phyloP scores from a whole-genome alignment of 2,329 filamentous ascomycete genomes.

The Diaporthe sp. region DNA sequence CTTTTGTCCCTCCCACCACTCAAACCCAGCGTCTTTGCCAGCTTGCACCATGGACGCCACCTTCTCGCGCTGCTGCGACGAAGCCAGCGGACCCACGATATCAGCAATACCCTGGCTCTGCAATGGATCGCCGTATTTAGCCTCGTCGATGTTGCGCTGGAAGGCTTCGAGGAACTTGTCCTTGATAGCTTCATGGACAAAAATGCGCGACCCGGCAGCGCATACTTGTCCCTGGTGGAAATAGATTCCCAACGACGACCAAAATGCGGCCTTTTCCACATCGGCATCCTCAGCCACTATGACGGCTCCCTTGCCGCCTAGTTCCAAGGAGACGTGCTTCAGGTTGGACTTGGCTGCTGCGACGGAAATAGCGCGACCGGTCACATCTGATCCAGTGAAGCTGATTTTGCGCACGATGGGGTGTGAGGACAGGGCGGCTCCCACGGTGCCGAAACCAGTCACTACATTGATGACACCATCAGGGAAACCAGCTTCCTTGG shows the following conservation, averaged over 20 bases:
- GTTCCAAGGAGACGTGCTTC: constrained; percentile 4
- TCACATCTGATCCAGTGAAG: background rate
- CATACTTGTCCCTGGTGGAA: constrained; percentile 3
- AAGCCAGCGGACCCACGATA: background rate
- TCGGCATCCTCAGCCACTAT: background rate
- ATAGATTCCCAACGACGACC: constrained; percentile 2
- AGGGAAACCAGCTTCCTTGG: background rate
- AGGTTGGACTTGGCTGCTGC: background rate
- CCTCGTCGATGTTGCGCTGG: background rate
- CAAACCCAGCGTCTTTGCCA: background rate
- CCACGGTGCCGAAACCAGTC: background rate
- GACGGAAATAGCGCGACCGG: background rate
- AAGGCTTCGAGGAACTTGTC: background rate
- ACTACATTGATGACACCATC: background rate
- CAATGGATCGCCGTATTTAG: constrained; percentile 2
- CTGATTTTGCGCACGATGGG: background rate
- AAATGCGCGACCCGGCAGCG: constrained; percentile 1
- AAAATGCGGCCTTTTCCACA: background rate
- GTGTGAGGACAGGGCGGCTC: background rate
- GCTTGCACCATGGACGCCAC: background rate
- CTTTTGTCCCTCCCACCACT: background rate
- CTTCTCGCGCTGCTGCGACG: constrained; percentile 4
- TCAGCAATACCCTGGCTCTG: background rate
- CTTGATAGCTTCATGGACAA: background rate
- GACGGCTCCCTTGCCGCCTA: background rate